Evolutionary conservation across 139 green algal genomes (phyloP).

Genomic region (Diplosphaera chodatii): DNA sequence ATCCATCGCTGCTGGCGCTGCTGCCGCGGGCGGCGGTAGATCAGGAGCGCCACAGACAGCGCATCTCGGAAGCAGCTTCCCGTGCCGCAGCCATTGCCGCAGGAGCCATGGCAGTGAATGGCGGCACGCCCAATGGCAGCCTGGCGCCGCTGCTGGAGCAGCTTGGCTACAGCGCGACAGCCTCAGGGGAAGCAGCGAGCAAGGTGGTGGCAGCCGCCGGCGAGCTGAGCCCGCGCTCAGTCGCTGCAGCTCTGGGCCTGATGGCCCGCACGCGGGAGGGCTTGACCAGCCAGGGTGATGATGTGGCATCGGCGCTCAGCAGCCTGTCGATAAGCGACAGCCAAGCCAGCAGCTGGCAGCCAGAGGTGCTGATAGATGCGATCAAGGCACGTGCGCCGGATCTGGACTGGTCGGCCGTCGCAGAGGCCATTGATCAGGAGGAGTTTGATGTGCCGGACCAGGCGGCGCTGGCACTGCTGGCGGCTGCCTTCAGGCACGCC

Average conservation of each 20-base stretch:
- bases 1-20: not conserved
- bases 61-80: not conserved
- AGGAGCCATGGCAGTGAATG: not conserved
- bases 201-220: constrained; percentile 53
- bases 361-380: constrained; percentile 34
- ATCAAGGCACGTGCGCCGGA: constrained; percentile 24
- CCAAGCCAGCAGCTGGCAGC: constrained; percentile 27
- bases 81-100: not conserved
- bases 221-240: constrained; percentile 1
- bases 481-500: constrained; percentile 28
- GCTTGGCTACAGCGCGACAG: constrained; percentile 61
- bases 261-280: constrained; percentile 46
- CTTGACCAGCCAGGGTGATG: constrained; percentile 15
- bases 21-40: not conserved
- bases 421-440: constrained; percentile 65
- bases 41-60: not conserved
- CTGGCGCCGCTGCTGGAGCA: constrained; percentile 71
- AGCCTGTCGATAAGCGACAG: constrained; percentile 9
- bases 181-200: constrained; percentile 44
- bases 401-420: constrained; percentile 67
- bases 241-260: constrained; percentile 64
- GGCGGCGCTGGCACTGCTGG: constrained; percentile 50
- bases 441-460: constrained; percentile 61
- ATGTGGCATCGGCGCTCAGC: constrained; percentile 4
- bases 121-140: constrained; percentile 1